Percentiles rank a stretch among this genome's conserved stretches.
These are phyloP conservation scores for Colletotrichum nymphaeae DNA, from an alignment of 2,329 filamentous ascomycete genomes.

Conservation along the genomic window DNA sequence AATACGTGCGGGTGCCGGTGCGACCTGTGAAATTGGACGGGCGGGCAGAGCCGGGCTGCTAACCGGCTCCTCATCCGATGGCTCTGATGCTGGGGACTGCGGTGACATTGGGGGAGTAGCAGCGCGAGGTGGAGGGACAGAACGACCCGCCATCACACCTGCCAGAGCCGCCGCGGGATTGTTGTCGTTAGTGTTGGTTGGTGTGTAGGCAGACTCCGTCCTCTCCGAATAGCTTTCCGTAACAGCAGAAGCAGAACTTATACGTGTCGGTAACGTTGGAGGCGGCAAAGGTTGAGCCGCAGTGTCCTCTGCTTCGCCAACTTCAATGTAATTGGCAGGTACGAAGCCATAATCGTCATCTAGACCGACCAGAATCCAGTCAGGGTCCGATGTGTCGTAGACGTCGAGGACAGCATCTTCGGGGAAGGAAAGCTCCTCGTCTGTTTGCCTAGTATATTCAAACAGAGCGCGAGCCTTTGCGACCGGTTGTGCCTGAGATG, in stretches of 20 bases:
- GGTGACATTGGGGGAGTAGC: constrained; percentile 59
- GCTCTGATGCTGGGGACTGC: constrained; percentile 28
- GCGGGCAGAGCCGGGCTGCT: constrained; percentile 52
- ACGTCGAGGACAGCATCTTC: constrained; percentile 88
- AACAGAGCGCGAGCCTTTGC: constrained; percentile 88
- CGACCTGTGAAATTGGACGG: constrained; percentile 43
- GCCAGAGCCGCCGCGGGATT: constrained; percentile 67
- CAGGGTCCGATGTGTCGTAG: constrained; percentile 90
- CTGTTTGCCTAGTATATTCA: constrained; percentile 96
- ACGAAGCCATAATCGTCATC: constrained; percentile 93
- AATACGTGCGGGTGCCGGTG: constrained; percentile 27
- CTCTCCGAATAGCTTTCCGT: constrained; percentile 17
- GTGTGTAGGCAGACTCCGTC: constrained; percentile 35
- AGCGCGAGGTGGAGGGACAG: constrained; percentile 48
- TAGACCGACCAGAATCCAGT: constrained; percentile 93
- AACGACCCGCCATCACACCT: constrained; percentile 63
- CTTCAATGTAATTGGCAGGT: constrained; percentile 94
- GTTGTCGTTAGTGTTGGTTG: constrained; percentile 43
- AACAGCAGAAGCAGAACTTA: constrained; percentile 16
- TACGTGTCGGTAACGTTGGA: constrained; percentile 42
- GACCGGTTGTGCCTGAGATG: constrained; percentile 65
- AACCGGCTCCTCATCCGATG: constrained; percentile 47
- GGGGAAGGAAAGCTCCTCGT: constrained; percentile 95
- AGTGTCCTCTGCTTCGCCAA: constrained; percentile 58
- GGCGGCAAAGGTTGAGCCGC: constrained; percentile 49